Percentiles rank a stretch among this genome's conserved stretches.
Evolutionary conservation across 2,329 filamentous ascomycete species (phyloP).

Genomic region (Zasmidium cellare): DNA sequence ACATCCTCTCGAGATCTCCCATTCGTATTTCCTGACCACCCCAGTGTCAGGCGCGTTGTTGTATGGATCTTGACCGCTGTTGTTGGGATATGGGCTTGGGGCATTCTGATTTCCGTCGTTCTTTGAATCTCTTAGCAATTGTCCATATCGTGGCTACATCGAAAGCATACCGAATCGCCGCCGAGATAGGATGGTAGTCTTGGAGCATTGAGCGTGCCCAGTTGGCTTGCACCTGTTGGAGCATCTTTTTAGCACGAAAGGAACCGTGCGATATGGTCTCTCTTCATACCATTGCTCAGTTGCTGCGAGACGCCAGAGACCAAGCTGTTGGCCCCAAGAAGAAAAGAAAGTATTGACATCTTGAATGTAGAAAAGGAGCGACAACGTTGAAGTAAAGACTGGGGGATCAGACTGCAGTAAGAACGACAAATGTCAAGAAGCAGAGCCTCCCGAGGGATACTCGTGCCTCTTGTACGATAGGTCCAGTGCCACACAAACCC

Average conservation of each 20-base stretch:
- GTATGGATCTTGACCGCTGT: not conserved
- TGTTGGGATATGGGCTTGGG: not conserved
- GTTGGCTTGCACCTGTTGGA: not conserved
- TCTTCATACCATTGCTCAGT: not conserved
- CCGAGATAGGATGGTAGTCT: not conserved
- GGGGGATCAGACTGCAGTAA: too few relatives aligned
- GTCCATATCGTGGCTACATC: too few relatives aligned
- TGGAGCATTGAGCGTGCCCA: not conserved
- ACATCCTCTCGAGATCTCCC: conserved; percentile 4
- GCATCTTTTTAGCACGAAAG: not conserved
- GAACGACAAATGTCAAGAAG: too few relatives aligned
- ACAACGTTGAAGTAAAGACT: not conserved
- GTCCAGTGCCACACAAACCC: not conserved
- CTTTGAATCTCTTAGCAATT: not conserved
- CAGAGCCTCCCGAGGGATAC: too few relatives aligned
- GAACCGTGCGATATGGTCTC: not conserved
- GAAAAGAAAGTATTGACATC: not conserved
- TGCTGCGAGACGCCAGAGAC: not conserved
- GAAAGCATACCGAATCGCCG: not conserved
- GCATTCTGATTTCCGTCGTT: not conserved
- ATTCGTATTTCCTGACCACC: conserved; percentile 6
- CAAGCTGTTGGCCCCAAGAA: not conserved
- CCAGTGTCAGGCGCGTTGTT: conserved; percentile 7
- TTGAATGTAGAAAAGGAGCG: not conserved
- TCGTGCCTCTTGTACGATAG: too few relatives aligned